Percentiles rank a stretch among this genome's conserved stretches.
Evolutionary conservation across 805 yeast genomes (phyloP).

Genomic region (Candida krabiensis): DNA sequence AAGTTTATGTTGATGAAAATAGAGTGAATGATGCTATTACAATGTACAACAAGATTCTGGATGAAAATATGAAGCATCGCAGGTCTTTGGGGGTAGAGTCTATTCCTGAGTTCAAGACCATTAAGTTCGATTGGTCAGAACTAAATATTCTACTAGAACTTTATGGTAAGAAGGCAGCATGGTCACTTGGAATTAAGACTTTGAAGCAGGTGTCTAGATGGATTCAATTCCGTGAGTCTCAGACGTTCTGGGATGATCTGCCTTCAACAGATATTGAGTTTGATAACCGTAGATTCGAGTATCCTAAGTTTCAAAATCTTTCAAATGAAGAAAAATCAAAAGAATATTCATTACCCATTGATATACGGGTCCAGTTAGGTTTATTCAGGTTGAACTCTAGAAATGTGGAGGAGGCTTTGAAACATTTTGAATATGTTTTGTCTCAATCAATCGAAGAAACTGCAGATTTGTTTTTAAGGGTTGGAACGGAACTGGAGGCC

Average conservation of each 20-base stretch:
- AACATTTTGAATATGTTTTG: constrained; percentile 63
- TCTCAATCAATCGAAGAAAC: constrained; percentile 56
- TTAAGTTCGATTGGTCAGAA: constrained; percentile 84
- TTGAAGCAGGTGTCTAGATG: constrained; percentile 77
- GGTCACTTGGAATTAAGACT: constrained; percentile 59
- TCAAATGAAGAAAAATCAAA: constrained; percentile 38
- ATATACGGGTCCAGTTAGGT: constrained; percentile 82
- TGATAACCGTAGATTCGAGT: constrained; percentile 64
- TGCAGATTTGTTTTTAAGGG: constrained; percentile 71
- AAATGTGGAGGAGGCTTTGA: constrained; percentile 66
- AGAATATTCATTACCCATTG: constrained; percentile 70
- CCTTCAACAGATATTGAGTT: constrained; percentile 73
- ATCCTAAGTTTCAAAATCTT: constrained; percentile 42
- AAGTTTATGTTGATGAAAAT: constrained; percentile 49
- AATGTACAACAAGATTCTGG: constrained; percentile 62
- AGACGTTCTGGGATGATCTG: constrained; percentile 64
- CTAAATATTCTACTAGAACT: constrained; percentile 82
- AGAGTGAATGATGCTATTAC: constrained; percentile 74
- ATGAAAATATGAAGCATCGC: constrained; percentile 52
- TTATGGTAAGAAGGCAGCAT: constrained; percentile 66
- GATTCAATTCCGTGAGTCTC: constrained; percentile 69
- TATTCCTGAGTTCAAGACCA: constrained; percentile 29
- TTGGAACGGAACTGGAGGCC: constrained; percentile 71
- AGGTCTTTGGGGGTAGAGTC: constrained; percentile 23
- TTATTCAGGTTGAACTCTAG: constrained; percentile 65